Percentiles rank a stretch among this genome's conserved stretches.
Conservation (phyloP, 2,329 filamentous ascomycete species). For the Cucurbitaria berberidis region DNA sequence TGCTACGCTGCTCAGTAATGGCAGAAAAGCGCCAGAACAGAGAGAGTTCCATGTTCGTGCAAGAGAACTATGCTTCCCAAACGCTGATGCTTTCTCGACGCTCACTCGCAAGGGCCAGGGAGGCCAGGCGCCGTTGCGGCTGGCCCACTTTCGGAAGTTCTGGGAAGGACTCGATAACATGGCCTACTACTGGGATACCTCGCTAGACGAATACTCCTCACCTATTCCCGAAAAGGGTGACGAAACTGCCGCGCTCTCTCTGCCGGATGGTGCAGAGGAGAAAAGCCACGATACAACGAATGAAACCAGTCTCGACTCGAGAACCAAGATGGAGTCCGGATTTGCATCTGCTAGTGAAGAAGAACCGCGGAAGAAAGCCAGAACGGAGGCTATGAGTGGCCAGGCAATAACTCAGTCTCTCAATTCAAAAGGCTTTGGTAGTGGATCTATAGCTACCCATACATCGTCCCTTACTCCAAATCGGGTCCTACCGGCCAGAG, state of each 20-base stretch:
- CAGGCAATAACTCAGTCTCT: slow-evolving; percentile 14
- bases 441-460: slow-evolving; percentile 7
- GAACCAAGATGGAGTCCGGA: slow-evolving; percentile 12
- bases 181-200: slow-evolving; percentile 68
- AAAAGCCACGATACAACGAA: slow-evolving; percentile 9
- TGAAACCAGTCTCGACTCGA: slow-evolving; percentile 18
- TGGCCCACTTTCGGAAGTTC: slow-evolving; percentile 66
- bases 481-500: slow-evolving; percentile 35
- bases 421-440: slow-evolving; percentile 15
- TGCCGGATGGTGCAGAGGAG: slow-evolving; percentile 1
- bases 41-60: slow-evolving; percentile 57
- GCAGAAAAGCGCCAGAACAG: slow-evolving; percentile 54
- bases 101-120: slow-evolving; percentile 57
- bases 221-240: slow-evolving; percentile 21
- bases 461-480: slow-evolving; percentile 24
- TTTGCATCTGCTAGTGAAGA: slow-evolving; percentile 19
- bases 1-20: slow-evolving; percentile 54
- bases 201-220: slow-evolving; percentile 61
- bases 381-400: slow-evolving; percentile 33
- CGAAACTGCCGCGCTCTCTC: slow-evolving; percentile 4
- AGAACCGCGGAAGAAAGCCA: slow-evolving; percentile 50
- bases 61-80: slow-evolving; percentile 60
- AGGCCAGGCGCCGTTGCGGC: slow-evolving; percentile 55
- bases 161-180: slow-evolving; percentile 65
- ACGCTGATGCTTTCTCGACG: slow-evolving; percentile 64